Base-by-base conservation (phyloP, 768 basidiomycete genomes). In the Coprinopsis strossmayeri region DNA sequence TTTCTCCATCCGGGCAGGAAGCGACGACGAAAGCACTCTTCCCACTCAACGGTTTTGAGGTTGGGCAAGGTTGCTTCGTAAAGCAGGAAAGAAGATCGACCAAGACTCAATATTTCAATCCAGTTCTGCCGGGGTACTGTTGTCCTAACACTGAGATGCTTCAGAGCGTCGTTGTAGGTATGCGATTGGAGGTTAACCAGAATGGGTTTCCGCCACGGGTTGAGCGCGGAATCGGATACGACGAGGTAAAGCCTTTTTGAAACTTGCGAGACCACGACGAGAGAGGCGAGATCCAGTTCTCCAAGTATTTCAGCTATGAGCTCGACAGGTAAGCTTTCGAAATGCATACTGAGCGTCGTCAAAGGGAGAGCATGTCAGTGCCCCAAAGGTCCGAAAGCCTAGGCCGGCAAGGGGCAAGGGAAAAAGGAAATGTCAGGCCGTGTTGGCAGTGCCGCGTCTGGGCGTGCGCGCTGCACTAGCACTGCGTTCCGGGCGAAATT, bases 1-100 rank as follows among this genome's bases (percentile, higher is more conserved):
- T 76, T 85, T 24, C 58, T 58, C 85, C 86, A 90, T n/a, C 84
- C 76, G 4, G 88, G 88, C 11, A 87, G 65, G 64, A 88, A 91
- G 34, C 89, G 68, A 49, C 79, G 70, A 43, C 66, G 70, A 57
- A 88, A 89, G 51, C 78, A 79, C 49, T 87, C 85, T 55, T 87
- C 79, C 87, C 87, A 91, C 52, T 90, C 82, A 1, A 61, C 55
- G 11, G 78, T 69, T 53, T 64, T 76, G 53, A 90, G 65, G 57
- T 84, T 82, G 5, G 88, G 88, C 26, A 87, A 63, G 5, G 84
- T 82, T 21, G 79, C 69, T 37, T 86, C 77, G 57, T 79, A 84
- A 5, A 90, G 67, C 32, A 91, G 69, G 62, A 81, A 87, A 3
- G 69, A 59, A 0, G 87, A 71, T 24, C 67, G 64, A 11, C 82